phyloP scores from a whole-genome alignment of 352 stramenopile genomes.

The Phytophthora sp. region DNA sequence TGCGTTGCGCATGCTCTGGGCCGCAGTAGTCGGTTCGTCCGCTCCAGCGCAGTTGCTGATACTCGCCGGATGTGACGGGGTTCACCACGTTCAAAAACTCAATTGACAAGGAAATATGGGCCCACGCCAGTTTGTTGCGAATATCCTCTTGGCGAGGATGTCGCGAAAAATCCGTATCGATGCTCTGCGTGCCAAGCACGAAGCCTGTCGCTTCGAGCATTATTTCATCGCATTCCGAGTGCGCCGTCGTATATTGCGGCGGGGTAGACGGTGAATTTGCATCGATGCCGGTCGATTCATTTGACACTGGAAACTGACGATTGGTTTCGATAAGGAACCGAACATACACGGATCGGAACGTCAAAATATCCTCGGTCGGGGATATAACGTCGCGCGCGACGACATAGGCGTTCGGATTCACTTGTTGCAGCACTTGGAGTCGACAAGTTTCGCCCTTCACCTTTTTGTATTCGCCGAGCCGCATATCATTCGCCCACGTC shows the following conservation, averaged over 20 bases:
- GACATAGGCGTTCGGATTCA: slow-evolving; percentile 44
- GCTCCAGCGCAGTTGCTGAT: slow-evolving; percentile 48
- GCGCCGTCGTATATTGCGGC: slow-evolving; percentile 12
- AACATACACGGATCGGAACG: slow-evolving; percentile 49
- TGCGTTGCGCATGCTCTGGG: slow-evolving; percentile 39
- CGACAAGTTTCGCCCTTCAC: slow-evolving; percentile 49
- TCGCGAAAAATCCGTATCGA: slow-evolving; percentile 33
- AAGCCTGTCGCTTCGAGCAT: slow-evolving; percentile 36
- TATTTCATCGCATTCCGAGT: slow-evolving; percentile 18
- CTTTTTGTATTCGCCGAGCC: slow-evolving; percentile 42
- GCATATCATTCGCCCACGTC: slow-evolving; percentile 52
- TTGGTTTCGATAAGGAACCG: slow-evolving; percentile 49
- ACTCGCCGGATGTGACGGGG: slow-evolving; percentile 24
- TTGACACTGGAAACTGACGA: slow-evolving; percentile 12
- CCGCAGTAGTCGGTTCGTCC: slow-evolving; percentile 53
- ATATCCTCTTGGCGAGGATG: slow-evolving; percentile 7
- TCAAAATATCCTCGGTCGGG: slow-evolving; percentile 33
- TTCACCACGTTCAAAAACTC: slow-evolving; percentile 48
- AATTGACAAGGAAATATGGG: slow-evolving; percentile 45
- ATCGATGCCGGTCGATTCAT: slow-evolving; percentile 18
- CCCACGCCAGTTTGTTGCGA: slow-evolving; percentile 35
- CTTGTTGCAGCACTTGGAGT: slow-evolving; percentile 45
- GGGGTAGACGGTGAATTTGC: slow-evolving; percentile 19
- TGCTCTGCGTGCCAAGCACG: slow-evolving; percentile 48
- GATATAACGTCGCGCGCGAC: slow-evolving; percentile 42